phyloP scores from a whole-genome alignment of 495 filamentous ascomycete species.

The Xylaria sp. region DNA sequence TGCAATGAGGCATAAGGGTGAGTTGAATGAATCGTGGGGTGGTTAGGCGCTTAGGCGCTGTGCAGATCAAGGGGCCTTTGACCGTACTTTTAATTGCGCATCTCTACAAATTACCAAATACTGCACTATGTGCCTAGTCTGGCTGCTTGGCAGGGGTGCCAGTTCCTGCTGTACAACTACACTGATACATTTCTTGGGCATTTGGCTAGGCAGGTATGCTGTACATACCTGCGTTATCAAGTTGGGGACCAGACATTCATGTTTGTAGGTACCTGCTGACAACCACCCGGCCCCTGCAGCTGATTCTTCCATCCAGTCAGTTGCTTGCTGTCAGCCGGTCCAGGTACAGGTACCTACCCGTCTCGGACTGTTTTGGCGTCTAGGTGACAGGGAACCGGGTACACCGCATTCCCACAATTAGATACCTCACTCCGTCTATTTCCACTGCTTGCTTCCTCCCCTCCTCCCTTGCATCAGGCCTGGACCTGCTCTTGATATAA shows the following conservation, averaged over 20 bases:
- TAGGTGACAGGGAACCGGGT: slow-evolving; percentile 21
- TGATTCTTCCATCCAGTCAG: not conserved
- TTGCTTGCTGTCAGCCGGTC: not conserved
- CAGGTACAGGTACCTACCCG: slow-evolving; percentile 2
- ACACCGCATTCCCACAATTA: slow-evolving; percentile 21
- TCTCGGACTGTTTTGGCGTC: not conserved
- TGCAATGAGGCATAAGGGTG: not conserved
- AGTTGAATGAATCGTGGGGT: slow-evolving; percentile 22
- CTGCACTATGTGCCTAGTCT: not conserved
- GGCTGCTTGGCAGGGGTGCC: slow-evolving; percentile 15
- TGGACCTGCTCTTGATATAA: slow-evolving; percentile 35
- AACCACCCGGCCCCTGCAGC: not conserved
- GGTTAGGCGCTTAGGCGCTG: slow-evolving; percentile 8
- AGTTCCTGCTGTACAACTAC: slow-evolving; percentile 13
- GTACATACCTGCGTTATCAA: not conserved
- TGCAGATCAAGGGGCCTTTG: not conserved
- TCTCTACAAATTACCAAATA: slow-evolving; percentile 22
- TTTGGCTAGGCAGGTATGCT: slow-evolving; percentile 2
- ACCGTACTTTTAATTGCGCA: slow-evolving; percentile 21
- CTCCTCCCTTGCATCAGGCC: slow-evolving; percentile 41
- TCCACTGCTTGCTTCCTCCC: slow-evolving; percentile 32
- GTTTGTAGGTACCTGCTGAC: not conserved
- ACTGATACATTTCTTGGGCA: not conserved
- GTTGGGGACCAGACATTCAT: not conserved
- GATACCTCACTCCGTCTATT: slow-evolving; percentile 34